Percentiles rank a stretch among this genome's conserved stretches.
phyloP scores from a whole-genome alignment of 805 yeast genomes.

The Candida patagonica region DNA sequence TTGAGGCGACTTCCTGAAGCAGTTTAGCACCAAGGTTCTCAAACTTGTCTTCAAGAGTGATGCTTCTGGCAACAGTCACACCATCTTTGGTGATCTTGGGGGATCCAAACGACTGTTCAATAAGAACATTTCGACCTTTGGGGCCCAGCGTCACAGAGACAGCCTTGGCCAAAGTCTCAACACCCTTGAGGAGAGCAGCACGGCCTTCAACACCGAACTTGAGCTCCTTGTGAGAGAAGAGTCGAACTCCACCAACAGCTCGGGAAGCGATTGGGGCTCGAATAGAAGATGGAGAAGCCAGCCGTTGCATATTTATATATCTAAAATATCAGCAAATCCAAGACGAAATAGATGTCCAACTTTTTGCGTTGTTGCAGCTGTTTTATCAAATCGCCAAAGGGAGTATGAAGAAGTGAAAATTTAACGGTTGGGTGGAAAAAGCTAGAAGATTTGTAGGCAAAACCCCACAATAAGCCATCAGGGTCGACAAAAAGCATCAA shows the following conservation, averaged over 20 bases:
- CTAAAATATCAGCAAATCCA: background rate
- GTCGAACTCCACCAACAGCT: constrained; percentile 23
- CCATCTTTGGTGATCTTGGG: constrained; percentile 99
- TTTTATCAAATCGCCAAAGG: background rate
- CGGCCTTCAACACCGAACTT: constrained; percentile 97
- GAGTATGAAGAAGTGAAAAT: constrained; percentile 1
- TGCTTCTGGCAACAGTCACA: constrained; percentile 89
- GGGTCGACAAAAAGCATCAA: background rate
- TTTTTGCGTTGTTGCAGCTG: background rate
- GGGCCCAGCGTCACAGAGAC: constrained; percentile 97
- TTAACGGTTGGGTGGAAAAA: background rate
- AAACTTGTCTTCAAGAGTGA: constrained; percentile 76
- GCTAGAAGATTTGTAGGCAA: constrained; percentile 3
- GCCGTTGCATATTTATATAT: constrained; percentile 17
- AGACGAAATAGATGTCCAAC: background rate
- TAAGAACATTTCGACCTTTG: constrained; percentile 92
- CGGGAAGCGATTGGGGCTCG: constrained; percentile 5
- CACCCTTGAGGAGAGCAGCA: constrained; percentile 89
- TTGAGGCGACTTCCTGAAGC: constrained; percentile 92
- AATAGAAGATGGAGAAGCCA: constrained; percentile 12
- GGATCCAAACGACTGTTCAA: constrained; percentile 92
- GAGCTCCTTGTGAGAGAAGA: constrained; percentile 70
- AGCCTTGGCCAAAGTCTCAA: constrained; percentile 89
- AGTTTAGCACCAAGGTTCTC: constrained; percentile 95
- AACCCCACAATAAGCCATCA: background rate